Evolutionary conservation across 2,329 filamentous ascomycete species (phyloP), one percentile per base, ranked within the genome.

Genomic region (Sarocladium brachiariae): DNA sequence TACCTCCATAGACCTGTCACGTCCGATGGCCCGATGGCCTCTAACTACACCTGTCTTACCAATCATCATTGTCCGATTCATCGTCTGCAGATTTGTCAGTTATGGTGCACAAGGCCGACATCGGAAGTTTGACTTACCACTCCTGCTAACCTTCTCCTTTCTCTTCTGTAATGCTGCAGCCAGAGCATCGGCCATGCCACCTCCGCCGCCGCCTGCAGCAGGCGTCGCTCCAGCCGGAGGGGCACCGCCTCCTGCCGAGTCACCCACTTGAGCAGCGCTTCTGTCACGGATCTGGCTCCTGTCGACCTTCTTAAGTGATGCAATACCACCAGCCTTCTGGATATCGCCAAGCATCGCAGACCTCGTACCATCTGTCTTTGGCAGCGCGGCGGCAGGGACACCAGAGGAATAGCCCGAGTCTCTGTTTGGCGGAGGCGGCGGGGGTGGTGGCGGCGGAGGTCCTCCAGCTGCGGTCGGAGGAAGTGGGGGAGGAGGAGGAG

Each of bases 111-210:
- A 10, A 18, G n/a, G n/a, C n/a, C n/a, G n/a, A n/a, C n/a, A n/a
- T n/a, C n/a, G n/a, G 33, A 5, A n/a, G 43, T 19, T 19, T 35
- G n/a, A 85, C 88, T 82, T 81, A 96, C 92, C 92, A 76, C 89
- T 95, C 66, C 88, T 86, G 70, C 88, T 89, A 65, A 96, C 92
- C 76, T 95, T 96, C 68, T 89, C 83, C 75, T 96, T 96, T 67
- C 92, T 79, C 71, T 88, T 87, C 63, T 85, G 81, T 59, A 91
- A 69, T 52, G 86, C 87, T 53, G 82, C 85, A 53, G 88, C 88
- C 59, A 96, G 71, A 45, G 89, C 91, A 70, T 86, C 89, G 19
- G 89, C 89, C 77, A 96, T 81, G 31, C 81, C 84, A 51, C 83
- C 80, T 10, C 80, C 77, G 16, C 74, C 76, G 38, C 76, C 76